A percentile compares a stretch with the other conserved stretches of the same genome.
Conservation (phyloP, 2,329 filamentous ascomycete species). For the Dactylellina haptotyla region DNA sequence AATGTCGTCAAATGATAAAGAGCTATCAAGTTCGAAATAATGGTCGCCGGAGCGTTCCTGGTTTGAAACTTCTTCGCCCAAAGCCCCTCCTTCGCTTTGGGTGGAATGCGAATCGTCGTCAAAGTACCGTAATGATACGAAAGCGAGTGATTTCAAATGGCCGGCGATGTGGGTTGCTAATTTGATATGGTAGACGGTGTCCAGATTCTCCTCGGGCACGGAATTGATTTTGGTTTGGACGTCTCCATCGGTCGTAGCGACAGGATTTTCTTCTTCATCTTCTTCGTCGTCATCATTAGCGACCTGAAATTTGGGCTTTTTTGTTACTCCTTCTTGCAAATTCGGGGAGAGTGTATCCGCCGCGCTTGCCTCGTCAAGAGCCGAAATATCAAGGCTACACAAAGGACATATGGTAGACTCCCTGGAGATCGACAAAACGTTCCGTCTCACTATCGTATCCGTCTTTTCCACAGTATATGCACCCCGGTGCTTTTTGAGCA, state of each 20-base stretch:
- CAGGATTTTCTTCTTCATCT: slow-evolving; percentile 1
- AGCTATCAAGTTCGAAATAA: slow-evolving; percentile 16
- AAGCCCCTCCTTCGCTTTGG: neutral
- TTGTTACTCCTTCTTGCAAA: neutral
- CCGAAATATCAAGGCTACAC: slow-evolving; percentile 6
- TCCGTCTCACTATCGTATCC: slow-evolving; percentile 5
- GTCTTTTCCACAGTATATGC: neutral
- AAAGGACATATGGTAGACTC: slow-evolving; percentile 9
- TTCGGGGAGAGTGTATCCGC: neutral
- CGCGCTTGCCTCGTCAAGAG: neutral
- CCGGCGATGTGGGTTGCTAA: slow-evolving; percentile 2
- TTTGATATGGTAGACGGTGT: neutral
- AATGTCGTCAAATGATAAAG: slow-evolving; percentile 25
- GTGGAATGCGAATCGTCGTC: slow-evolving; percentile 9
- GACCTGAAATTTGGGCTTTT: slow-evolving; percentile 4
- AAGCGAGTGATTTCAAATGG: slow-evolving; percentile 13
- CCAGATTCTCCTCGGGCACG: neutral
- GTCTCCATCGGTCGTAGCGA: neutral
- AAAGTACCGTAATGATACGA: slow-evolving; percentile 21
- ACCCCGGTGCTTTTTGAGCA: neutral
- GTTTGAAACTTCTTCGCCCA: slow-evolving; percentile 3
- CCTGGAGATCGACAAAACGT: neutral
- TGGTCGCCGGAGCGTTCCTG: slow-evolving; percentile 2
- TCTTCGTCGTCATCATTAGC: neutral
- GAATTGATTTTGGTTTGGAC: neutral